Evolutionary conservation across 2,329 filamentous ascomycete species (phyloP).

Genomic region (Neonectria coccinea): DNA sequence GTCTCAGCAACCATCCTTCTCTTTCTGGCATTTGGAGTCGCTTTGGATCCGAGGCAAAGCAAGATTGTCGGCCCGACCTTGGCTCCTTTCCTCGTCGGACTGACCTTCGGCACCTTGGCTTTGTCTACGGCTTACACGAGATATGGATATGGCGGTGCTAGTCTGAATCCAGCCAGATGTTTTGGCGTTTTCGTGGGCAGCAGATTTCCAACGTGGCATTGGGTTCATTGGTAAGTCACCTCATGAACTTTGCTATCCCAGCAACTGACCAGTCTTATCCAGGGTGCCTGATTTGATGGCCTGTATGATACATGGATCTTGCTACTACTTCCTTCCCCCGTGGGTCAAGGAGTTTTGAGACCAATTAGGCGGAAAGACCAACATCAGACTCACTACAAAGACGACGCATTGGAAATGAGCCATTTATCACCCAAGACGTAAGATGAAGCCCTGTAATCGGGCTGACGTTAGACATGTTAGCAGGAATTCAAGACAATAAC

Average conservation of each 20-base stretch:
- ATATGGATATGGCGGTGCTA: slow-evolving; percentile 43
- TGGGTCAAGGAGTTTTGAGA: slow-evolving; percentile 25
- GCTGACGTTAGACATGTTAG: too few relatives aligned
- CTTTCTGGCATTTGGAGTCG: slow-evolving; percentile 65
- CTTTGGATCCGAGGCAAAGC: slow-evolving; percentile 63
- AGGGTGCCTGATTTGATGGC: slow-evolving; percentile 35
- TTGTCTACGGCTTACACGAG: slow-evolving; percentile 50
- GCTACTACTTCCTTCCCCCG: slow-evolving; percentile 37
- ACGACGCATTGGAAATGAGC: background rate
- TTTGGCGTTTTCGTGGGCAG: slow-evolving; percentile 39
- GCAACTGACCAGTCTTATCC: background rate
- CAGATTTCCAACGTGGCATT: slow-evolving; percentile 40
- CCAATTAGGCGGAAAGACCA: too few relatives aligned
- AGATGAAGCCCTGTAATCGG: too few relatives aligned
- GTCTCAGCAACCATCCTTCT: slow-evolving; percentile 59
- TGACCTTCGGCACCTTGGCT: slow-evolving; percentile 51
- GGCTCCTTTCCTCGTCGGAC: slow-evolving; percentile 61
- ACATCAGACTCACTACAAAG: background rate
- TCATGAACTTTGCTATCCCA: background rate
- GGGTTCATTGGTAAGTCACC: slow-evolving; percentile 42
- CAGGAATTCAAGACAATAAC: background rate
- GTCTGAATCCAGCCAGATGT: slow-evolving; percentile 40
- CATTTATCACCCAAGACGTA: too few relatives aligned
- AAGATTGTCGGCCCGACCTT: slow-evolving; percentile 62
- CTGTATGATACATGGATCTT: slow-evolving; percentile 29